A percentile compares a stretch with the other conserved stretches of the same genome.
These are phyloP conservation scores for Mycogone perniciosa DNA, from an alignment of 2,329 filamentous ascomycete genomes.

Conservation along the genomic window DNA sequence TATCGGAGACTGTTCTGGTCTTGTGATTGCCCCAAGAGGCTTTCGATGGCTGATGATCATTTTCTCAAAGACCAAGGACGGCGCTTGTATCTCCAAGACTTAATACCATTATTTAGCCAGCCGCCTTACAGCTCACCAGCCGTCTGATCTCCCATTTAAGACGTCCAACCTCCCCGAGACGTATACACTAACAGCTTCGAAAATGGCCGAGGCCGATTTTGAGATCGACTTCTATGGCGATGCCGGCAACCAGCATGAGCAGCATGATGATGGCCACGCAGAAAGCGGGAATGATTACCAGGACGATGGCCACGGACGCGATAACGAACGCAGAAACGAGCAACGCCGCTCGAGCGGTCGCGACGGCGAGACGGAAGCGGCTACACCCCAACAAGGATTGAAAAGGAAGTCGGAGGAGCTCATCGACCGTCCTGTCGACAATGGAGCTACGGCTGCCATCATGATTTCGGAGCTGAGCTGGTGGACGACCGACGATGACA, in stretches of 20 bases:
- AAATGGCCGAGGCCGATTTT: constrained; percentile 65
- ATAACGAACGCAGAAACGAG: constrained; percentile 33
- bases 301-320: constrained; percentile 26
- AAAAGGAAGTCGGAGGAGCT: constrained; percentile 54
- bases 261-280: constrained; percentile 31
- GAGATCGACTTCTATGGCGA: constrained; percentile 69
- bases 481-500: constrained; percentile 96
- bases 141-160: not conserved
- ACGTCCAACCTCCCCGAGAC: constrained; percentile 14
- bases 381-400: constrained; percentile 38
- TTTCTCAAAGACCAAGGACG: constrained; percentile 2
- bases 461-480: constrained; percentile 88
- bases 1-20: not conserved
- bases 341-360: constrained; percentile 20
- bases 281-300: constrained; percentile 24
- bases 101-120: constrained; percentile 9
- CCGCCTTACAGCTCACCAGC: not conserved
- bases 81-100: constrained; percentile 10
- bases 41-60: constrained; percentile 3
- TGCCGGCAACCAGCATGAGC: constrained; percentile 40
- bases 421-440: constrained; percentile 53
- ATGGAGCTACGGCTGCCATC: constrained; percentile 60
- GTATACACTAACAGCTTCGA: constrained; percentile 16
- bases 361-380: constrained; percentile 18
- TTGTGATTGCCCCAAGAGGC: not conserved